Evolutionary conservation across 371 early-diverging fungal genomes (phyloP).

Genomic region (Gilbertella persicaria): DNA sequence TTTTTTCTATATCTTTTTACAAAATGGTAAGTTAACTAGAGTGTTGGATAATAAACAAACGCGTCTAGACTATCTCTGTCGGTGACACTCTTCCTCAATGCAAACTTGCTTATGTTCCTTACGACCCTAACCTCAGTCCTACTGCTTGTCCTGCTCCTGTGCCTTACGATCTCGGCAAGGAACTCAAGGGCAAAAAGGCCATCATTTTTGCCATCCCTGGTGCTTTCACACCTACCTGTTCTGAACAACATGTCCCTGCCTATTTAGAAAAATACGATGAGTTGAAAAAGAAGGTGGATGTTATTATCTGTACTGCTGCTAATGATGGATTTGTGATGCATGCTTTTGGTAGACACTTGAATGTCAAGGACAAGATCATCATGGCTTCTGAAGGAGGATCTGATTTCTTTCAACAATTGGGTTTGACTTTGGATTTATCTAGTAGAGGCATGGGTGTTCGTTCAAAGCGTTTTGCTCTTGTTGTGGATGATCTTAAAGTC

Average conservation of each 20-base stretch:
- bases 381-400: slow-evolving; percentile 75
- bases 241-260: slow-evolving; percentile 74
- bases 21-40: too few relatives aligned
- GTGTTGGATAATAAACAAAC: too few relatives aligned
- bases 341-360: slow-evolving; percentile 67
- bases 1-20: too few relatives aligned
- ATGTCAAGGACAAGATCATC: slow-evolving; percentile 61
- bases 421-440: slow-evolving; percentile 61
- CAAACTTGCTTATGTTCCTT: slow-evolving; percentile 46
- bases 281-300: slow-evolving; percentile 67
- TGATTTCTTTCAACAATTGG: slow-evolving; percentile 63
- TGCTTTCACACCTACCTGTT: slow-evolving; percentile 84
- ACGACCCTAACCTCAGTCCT: slow-evolving; percentile 36
- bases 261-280: slow-evolving; percentile 52
- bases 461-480: slow-evolving; percentile 71
- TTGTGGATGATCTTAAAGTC: slow-evolving; percentile 72
- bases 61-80: slow-evolving; percentile 21
- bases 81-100: slow-evolving; percentile 39
- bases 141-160: slow-evolving; percentile 43
- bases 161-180: slow-evolving; percentile 50
- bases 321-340: slow-evolving; percentile 74
- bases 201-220: slow-evolving; percentile 83
- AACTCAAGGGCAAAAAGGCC: slow-evolving; percentile 75
- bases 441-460: slow-evolving; percentile 38
- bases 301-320: slow-evolving; percentile 60